Evolutionary conservation across 2,329 filamentous ascomycete genomes (phyloP), one percentile per base, ranked within the genome.

Genomic region (Thelonectria rubi): DNA sequence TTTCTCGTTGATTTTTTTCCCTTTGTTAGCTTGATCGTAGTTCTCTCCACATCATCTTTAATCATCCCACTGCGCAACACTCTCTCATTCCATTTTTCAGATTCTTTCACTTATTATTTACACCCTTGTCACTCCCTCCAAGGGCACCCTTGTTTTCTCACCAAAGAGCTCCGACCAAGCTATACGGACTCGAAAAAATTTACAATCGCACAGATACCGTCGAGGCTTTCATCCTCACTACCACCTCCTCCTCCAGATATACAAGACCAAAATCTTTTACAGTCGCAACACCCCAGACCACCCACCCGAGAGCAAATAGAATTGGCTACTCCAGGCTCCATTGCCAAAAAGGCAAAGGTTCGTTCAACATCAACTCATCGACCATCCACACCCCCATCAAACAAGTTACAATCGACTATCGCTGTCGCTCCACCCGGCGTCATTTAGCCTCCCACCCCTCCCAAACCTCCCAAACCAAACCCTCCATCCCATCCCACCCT

Each of bases 401-500:
- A 39, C 26, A 20, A 37, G 34, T 37, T 26, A 50, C 46, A 37
- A 56, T 56, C 51, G 51, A 55, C 52, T 47, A 60, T 60, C 58
- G 58, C 58, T 50, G 56, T 60, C 58, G 58, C 58, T 62, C 59
- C 59, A 62, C 54, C 40, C 18, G 50, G 60, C 55, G 56, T 34
- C 34, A 50, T 54, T 40, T 62, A 57, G 49, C 55, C 40, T 60
- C 56, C 55, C 55, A 52, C 51, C 49, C 52, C 52, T 60, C 32
- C 51, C 52, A 53, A 64, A 55, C 63, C 53, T 52, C 65, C 60
- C 40, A 49, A 34, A 24, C 58, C 60, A 47, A 49, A 37, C 34
- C 58, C 34, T 56, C 53, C 49, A 61, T 65, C 52, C 63, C 65
- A 37, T 37, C 42, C 58, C 34, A 51, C 53, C 49, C 57, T 66